Conservation (phyloP, 495 filamentous ascomycete species). For the Aspergillus coremiiformis region DNA sequence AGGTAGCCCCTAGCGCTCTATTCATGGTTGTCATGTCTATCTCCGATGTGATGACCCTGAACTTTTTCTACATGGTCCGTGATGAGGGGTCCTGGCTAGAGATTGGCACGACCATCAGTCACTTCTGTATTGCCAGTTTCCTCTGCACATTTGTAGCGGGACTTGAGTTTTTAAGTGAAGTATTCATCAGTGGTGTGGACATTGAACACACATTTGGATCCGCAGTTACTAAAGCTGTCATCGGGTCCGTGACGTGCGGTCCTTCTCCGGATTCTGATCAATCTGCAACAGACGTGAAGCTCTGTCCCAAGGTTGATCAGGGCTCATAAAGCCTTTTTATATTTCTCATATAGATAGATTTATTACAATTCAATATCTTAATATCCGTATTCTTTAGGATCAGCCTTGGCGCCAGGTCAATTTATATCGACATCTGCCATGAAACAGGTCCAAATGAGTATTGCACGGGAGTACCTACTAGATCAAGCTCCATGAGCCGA, state of each 20-base stretch:
- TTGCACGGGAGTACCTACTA: too few species aligned
- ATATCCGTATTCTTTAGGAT: constrained; percentile 1
- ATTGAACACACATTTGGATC: constrained; percentile 37
- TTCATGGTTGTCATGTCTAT: constrained; percentile 95
- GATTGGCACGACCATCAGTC: constrained; percentile 91
- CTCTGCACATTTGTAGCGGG: constrained; percentile 86
- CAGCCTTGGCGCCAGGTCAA: constrained; percentile 1
- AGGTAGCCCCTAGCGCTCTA: constrained; percentile 72
- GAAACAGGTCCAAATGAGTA: too few species aligned
- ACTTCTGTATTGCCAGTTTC: constrained; percentile 86
- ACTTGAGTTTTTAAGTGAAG: constrained; percentile 77
- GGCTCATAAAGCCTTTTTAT: constrained; percentile 5
- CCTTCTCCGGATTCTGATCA: background rate
- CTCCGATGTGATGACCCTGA: constrained; percentile 85
- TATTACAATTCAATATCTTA: background rate
- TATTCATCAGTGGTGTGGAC: constrained; percentile 76
- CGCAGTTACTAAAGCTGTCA: constrained; percentile 1
- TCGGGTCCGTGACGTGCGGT: background rate
- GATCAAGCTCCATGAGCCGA: constrained; percentile 1
- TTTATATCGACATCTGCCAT: too few species aligned
- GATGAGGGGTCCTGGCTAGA: constrained; percentile 97
- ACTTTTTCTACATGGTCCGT: constrained; percentile 95
- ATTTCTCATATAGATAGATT: constrained; percentile 15
- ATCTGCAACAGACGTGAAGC: background rate
- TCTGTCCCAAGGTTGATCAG: background rate